Evolutionary conservation across 108 stramenopile species (phyloP).

Genomic region (Nitzschia sp.): DNA sequence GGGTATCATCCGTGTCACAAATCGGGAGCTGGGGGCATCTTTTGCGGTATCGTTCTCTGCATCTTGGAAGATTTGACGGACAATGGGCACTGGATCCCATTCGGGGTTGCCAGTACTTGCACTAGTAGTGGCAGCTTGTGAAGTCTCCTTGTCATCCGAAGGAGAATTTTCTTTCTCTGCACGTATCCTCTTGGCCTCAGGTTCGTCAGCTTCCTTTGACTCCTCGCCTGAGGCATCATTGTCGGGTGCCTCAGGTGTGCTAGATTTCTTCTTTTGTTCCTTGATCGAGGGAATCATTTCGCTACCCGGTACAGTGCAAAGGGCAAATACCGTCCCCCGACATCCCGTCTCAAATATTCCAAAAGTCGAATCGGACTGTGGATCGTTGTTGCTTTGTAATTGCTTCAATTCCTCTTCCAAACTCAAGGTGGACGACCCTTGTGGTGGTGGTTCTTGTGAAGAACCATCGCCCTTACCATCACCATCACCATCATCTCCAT

Average conservation of each 20-base stretch:
- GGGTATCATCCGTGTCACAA: conserved; percentile 81
- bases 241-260: not conserved
- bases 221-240: not conserved
- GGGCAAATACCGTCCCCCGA: conserved; percentile 62
- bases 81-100: conserved; percentile 76
- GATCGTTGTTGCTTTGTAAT: conserved; percentile 40
- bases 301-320: conserved; percentile 49
- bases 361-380: conserved; percentile 31
- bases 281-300: conserved; percentile 47
- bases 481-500: conserved; percentile 4
- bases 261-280: conserved; percentile 11
- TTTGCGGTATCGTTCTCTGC: conserved; percentile 21
- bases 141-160: not conserved
- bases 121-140: not conserved
- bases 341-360: conserved; percentile 61
- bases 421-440: conserved; percentile 26
- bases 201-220: not conserved
- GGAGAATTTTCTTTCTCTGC: not conserved
- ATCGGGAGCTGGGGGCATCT: conserved; percentile 41
- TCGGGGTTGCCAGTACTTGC: not conserved
- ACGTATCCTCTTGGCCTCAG: not conserved
- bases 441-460: not conserved
- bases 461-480: conserved; percentile 5
- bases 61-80: conserved; percentile 51
- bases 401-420: conserved; percentile 75